Percentiles rank a stretch among this genome's conserved stretches.
These are phyloP conservation scores for Coniochaeta sp. DNA, from an alignment of 2,329 filamentous ascomycete species.

Conservation along the genomic window DNA sequence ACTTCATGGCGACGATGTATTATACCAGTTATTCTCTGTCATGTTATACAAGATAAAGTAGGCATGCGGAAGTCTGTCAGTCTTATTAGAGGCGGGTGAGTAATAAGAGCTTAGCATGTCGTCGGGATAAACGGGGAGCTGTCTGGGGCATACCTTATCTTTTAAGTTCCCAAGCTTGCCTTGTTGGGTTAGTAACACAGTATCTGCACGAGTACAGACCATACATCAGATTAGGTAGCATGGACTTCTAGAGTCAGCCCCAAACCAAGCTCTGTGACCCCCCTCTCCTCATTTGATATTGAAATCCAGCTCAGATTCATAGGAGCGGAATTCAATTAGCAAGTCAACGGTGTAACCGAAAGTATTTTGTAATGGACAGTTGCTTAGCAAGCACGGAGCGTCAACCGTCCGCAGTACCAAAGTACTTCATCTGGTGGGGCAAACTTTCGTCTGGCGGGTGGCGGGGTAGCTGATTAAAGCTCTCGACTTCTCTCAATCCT, in stretches of 20 bases:
- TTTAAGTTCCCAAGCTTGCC: too few species aligned
- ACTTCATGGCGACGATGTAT: neutral
- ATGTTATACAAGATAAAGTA: neutral
- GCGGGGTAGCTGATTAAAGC: slow-evolving; percentile 1
- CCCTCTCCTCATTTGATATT: too few species aligned
- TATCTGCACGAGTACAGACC: neutral
- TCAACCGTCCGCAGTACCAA: neutral
- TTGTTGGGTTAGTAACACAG: too few species aligned
- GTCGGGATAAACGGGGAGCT: neutral
- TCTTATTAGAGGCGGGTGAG: neutral
- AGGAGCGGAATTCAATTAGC: too few species aligned
- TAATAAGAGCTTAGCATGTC: neutral
- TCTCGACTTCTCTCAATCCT: neutral
- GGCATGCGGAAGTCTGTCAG: neutral
- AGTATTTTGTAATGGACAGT: neutral
- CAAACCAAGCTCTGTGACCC: too few species aligned
- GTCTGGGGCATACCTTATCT: neutral
- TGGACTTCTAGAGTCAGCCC: too few species aligned
- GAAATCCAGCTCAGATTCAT: neutral
- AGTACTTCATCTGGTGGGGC: neutral
- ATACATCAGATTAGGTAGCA: too few species aligned
- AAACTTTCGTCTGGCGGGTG: neutral
- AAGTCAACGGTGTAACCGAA: neutral
- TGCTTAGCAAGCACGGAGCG: neutral
- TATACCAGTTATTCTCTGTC: neutral